phyloP scores from a whole-genome alignment of 352 stramenopile species.

The Globisporangium orthogonon region DNA sequence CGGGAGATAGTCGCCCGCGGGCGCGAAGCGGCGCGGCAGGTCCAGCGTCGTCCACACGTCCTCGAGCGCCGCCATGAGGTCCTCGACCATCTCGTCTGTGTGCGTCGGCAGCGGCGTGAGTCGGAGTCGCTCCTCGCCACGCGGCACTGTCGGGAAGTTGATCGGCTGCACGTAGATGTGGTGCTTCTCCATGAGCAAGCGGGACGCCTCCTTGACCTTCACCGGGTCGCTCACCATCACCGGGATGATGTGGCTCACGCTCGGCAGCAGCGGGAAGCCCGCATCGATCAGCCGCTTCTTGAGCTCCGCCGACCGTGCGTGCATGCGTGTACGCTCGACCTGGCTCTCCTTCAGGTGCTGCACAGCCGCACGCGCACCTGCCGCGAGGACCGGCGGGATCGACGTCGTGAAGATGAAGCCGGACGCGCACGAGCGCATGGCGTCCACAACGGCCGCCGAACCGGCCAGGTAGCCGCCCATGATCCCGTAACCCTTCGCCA shows the following conservation, averaged over 20 bases:
- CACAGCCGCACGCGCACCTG: conserved; percentile 74
- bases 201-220: conserved; percentile 86
- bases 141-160: conserved; percentile 89
- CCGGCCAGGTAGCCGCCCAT: conserved; percentile 90
- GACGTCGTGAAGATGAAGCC: conserved; percentile 92
- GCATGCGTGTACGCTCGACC: conserved; percentile 76
- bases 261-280: conserved; percentile 82
- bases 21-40: conserved; percentile 56
- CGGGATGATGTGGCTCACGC: conserved; percentile 87
- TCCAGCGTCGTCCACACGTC: conserved; percentile 86
- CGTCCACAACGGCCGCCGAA: conserved; percentile 76
- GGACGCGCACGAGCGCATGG: conserved; percentile 80
- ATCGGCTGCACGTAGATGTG: conserved; percentile 91
- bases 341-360: conserved; percentile 81
- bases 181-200: conserved; percentile 89
- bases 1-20: conserved; percentile 64
- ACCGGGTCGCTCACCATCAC: conserved; percentile 85
- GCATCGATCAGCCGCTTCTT: conserved; percentile 80
- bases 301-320: conserved; percentile 75
- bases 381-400: conserved; percentile 82
- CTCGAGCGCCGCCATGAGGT: conserved; percentile 76
- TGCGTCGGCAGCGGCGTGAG: conserved; percentile 86
- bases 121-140: conserved; percentile 86
- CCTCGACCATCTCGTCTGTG: conserved; percentile 83
- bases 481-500: conserved; percentile 89